Evolutionary conservation across 257 asterid genomes (phyloP).

Genomic region (Solanum okadae): DNA sequence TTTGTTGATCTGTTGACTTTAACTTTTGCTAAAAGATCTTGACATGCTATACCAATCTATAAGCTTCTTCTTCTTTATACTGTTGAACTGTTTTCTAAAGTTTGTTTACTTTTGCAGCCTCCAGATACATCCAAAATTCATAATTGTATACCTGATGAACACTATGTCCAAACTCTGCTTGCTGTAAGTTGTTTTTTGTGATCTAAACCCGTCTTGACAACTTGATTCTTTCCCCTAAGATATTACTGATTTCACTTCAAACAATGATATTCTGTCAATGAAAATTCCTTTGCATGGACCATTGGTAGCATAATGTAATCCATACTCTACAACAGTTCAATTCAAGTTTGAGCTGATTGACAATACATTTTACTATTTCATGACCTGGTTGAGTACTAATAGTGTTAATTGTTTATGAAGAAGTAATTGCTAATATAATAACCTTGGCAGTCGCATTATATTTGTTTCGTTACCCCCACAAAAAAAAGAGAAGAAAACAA

Average conservation of each 20-base stretch:
- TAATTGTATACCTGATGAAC: conserved; percentile 98
- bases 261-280: not conserved
- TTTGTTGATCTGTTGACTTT: not conserved
- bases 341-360: not conserved
- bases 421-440: not conserved
- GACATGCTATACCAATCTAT: not conserved
- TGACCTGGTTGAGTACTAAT: not conserved
- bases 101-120: conserved; percentile 48
- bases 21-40: not conserved
- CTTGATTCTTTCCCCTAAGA: not conserved
- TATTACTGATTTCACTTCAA: not conserved
- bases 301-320: not conserved
- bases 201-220: not conserved
- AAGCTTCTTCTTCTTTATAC: not conserved
- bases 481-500: not conserved
- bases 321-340: not conserved
- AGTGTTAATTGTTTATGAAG: not conserved
- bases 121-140: conserved; percentile 67
- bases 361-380: not conserved
- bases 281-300: not conserved
- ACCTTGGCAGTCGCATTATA: not conserved
- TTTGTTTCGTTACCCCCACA: not conserved
- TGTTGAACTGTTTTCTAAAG: not conserved
- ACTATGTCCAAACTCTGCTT: conserved; percentile 88
- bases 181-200: conserved; percentile 42